A percentile compares a stretch with the other conserved stretches of the same genome.
Evolutionary conservation across 768 basidiomycete species (phyloP).

Genomic region (Phlebiopsis gigantea): DNA sequence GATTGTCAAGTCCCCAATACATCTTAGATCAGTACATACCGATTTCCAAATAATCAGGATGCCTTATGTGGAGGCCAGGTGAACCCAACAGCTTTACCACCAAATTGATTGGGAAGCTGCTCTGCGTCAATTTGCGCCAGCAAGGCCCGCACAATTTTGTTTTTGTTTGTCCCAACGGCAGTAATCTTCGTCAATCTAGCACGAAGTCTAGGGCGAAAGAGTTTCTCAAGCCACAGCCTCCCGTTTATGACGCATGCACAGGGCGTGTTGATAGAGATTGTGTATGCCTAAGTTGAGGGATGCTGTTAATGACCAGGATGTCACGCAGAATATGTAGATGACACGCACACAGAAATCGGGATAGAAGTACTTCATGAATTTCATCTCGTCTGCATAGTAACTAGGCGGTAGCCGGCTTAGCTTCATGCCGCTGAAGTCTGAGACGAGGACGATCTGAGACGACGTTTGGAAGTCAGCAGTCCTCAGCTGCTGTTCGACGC

Average conservation of each 20-base stretch:
- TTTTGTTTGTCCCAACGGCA: constrained; percentile 63
- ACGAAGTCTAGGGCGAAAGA: constrained; percentile 57
- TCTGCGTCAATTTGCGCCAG: constrained; percentile 47
- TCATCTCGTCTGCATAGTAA: constrained; percentile 49
- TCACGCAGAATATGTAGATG: neutral
- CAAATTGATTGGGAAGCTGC: constrained; percentile 66
- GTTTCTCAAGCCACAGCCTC: no score
- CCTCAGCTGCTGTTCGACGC: constrained; percentile 62
- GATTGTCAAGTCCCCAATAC: no score
- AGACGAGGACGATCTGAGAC: constrained; percentile 69
- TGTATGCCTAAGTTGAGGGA: constrained; percentile 67
- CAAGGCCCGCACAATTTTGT: constrained; percentile 54
- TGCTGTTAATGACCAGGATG: neutral
- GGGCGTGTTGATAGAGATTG: constrained; percentile 85
- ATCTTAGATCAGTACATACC: no score
- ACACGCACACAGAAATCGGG: constrained; percentile 66
- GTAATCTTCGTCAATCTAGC: constrained; percentile 61
- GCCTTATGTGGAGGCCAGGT: no score
- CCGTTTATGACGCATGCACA: no score
- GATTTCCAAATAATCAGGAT: no score
- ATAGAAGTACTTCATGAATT: constrained; percentile 71
- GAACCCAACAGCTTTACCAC: constrained; percentile 57
- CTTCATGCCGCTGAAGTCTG: constrained; percentile 41
- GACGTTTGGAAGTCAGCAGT: constrained; percentile 64
- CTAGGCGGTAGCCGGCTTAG: neutral